Evolutionary conservation across 2,329 filamentous ascomycete species (phyloP).

Genomic region (Cladosporium oxysporum): DNA sequence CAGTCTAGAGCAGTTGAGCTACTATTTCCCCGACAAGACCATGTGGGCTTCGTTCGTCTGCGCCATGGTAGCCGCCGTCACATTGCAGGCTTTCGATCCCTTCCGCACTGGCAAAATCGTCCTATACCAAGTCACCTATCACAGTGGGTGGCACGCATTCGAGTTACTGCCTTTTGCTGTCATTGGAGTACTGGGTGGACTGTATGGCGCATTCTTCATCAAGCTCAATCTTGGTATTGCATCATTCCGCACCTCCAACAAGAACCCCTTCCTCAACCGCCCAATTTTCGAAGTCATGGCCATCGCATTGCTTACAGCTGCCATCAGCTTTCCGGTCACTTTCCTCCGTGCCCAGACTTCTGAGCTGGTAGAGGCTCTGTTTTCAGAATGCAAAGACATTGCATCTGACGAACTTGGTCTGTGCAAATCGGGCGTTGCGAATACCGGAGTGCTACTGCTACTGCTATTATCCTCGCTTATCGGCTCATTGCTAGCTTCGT

Average conservation of each 20-base stretch:
- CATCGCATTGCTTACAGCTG: constrained; percentile 78
- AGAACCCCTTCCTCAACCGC: constrained; percentile 61
- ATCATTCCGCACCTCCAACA: constrained; percentile 71
- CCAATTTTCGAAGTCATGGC: constrained; percentile 78
- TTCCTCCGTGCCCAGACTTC: constrained; percentile 94
- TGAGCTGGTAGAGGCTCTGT: constrained; percentile 87
- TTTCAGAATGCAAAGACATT: constrained; percentile 82
- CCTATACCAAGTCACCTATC: constrained; percentile 93
- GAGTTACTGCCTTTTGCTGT: constrained; percentile 86
- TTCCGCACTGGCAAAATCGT: constrained; percentile 95
- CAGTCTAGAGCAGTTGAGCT: constrained; percentile 94
- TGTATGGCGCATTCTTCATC: constrained; percentile 94
- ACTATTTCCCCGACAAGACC: constrained; percentile 98
- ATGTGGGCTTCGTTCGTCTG: constrained; percentile 99
- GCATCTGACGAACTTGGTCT: constrained; percentile 85
- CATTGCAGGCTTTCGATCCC: constrained; percentile 87
- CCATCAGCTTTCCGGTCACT: constrained; percentile 93
- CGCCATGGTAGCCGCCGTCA: constrained; percentile 96
- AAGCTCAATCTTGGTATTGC: constrained; percentile 88
- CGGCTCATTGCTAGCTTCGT: constrained; percentile 79
- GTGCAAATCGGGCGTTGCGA: constrained; percentile 82
- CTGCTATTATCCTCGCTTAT: constrained; percentile 79
- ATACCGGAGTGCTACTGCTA: constrained; percentile 77
- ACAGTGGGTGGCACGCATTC: constrained; percentile 88
- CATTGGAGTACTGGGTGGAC: constrained; percentile 84